Percentiles rank a stretch among this genome's conserved stretches.
Evolutionary conservation across 208 protist species (phyloP).

Genomic region (Acanthamoeba sp.): DNA sequence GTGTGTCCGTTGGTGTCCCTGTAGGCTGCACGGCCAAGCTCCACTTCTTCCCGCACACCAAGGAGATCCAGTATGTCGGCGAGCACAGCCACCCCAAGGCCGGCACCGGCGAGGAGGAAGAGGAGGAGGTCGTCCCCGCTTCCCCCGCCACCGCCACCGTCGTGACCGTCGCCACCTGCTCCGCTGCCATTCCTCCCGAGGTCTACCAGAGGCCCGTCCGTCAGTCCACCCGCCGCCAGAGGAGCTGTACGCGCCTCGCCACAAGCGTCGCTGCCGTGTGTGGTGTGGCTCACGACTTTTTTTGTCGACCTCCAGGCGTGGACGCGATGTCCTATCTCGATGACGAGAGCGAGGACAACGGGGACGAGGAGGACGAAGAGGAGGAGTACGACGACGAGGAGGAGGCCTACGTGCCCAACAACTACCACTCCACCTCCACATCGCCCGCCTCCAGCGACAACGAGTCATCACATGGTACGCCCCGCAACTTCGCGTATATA

Average conservation of each 20-base stretch:
- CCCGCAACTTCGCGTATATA: too few species aligned
- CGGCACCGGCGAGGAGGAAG: background rate
- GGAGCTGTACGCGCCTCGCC: background rate
- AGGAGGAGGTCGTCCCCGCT: background rate
- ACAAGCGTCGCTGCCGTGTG: background rate
- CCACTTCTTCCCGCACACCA: constrained; percentile 32
- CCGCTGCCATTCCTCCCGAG: background rate
- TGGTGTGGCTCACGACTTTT: background rate
- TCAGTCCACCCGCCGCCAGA: constrained; percentile 3
- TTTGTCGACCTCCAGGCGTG: background rate
- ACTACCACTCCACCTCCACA: constrained; percentile 7
- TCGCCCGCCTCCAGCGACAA: background rate
- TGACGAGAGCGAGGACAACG: background rate
- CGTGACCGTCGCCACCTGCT: background rate
- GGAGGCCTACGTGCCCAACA: background rate
- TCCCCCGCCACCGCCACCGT: constrained; percentile 20
- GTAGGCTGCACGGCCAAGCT: constrained; percentile 31
- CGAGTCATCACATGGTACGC: background rate
- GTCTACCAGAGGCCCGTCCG: constrained; percentile 21
- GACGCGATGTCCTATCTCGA: constrained; percentile 5
- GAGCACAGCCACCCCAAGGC: constrained; percentile 30
- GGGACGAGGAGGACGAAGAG: background rate
- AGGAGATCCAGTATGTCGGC: constrained; percentile 16
- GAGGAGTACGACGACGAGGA: background rate
- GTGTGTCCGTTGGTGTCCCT: background rate